Conservation (phyloP, 2,329 filamentous ascomycete genomes). For the Botrytis galanthina region DNA sequence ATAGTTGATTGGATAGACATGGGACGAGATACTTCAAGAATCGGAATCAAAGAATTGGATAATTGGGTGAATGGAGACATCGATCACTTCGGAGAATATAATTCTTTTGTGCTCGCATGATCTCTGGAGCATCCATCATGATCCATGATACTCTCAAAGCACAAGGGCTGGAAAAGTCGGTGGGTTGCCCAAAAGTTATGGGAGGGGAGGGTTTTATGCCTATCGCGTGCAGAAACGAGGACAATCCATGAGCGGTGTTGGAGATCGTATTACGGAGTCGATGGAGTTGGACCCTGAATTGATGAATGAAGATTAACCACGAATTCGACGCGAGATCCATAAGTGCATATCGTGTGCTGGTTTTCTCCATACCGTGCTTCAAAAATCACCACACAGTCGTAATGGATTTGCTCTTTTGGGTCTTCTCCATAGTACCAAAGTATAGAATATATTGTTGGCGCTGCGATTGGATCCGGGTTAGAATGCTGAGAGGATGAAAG, state of each 20-base stretch:
- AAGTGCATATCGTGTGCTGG: constrained; percentile 4
- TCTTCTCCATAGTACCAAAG: background rate
- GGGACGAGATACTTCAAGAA: background rate
- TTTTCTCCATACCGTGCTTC: background rate
- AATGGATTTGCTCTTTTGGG: background rate
- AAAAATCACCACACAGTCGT: background rate
- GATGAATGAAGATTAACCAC: constrained; percentile 16
- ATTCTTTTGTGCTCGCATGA: constrained; percentile 3
- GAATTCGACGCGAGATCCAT: constrained; percentile 9
- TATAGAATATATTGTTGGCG: background rate
- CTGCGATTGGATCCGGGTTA: background rate
- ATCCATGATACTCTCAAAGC: background rate
- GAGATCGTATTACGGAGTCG: background rate
- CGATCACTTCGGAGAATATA: background rate
- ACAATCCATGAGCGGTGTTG: background rate
- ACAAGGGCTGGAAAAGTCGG: constrained; percentile 5
- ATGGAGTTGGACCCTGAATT: constrained; percentile 13
- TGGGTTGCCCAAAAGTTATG: background rate
- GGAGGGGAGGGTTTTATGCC: background rate
- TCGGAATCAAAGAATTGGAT: background rate
- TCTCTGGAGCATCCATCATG: background rate
- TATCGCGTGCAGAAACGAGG: background rate
- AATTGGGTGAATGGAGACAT: background rate
- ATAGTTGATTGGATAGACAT: background rate
- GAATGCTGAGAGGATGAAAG: background rate